Base-by-base conservation (phyloP, 768 basidiomycete genomes). In the Leccinum uliginosum region DNA sequence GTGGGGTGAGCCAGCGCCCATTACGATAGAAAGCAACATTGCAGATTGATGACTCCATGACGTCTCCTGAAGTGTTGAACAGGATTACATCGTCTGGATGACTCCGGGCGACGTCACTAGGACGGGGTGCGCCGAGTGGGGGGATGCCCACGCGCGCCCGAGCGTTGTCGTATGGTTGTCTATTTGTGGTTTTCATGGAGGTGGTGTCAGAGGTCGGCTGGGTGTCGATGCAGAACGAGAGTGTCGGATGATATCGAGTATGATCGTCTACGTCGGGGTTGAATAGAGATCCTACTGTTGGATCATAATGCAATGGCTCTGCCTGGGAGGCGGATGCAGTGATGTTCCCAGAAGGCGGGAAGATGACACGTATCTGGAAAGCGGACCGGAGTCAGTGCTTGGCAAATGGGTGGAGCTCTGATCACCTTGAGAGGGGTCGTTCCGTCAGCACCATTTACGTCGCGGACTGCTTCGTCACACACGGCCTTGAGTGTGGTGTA, bases 41-140 rank as follows among this genome's bases (percentile, higher is more conserved):
- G 68, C 78, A 84, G 47, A 88, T 82, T 29, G 85, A 82, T 1
- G 86, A 76, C 66, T 93, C 90, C 46, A 79, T 87, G 53, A 89
- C 66, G 17, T 74, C 64, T 2, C 72, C 72, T 2, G 74, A 65
- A 0, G 75, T 38, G 62, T 85, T 86, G 74, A 81, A 84, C 53
- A 93, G 67, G 26, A 93, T 68, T 3, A 91, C 84, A 62, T 93
- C 91, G 15, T 69, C 66, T 0, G 69, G 65, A 34, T 71, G 63
- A 38, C 65, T 54, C 14, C 27, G 26, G 9, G 52, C 26, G 21
- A 30, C 44, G 11, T 53, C 40, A 34, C 2, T 32, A 10, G 46
- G 15, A 29, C 40, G 50, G 12, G 55, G 45, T 47, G 51, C 53
- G 29, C 61, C 62, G n/a, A 63, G 59, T 8, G 75, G 67, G 21